Conservation (phyloP, 2,329 filamentous ascomycete species). For the Trichophyton simii region DNA sequence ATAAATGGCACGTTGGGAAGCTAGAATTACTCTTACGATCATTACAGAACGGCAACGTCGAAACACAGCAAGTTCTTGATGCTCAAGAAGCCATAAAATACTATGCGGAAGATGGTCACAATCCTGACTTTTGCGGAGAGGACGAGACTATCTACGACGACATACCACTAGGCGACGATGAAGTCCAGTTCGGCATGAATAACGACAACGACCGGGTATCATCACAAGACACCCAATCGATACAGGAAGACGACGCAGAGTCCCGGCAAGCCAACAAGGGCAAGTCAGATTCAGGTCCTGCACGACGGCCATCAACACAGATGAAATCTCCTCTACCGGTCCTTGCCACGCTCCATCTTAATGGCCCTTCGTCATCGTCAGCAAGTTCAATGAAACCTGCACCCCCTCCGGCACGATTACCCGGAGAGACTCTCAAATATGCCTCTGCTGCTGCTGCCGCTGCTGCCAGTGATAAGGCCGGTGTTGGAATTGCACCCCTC, state of each 20-base stretch:
- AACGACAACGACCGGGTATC: conserved; percentile 75
- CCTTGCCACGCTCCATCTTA: conserved; percentile 72
- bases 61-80: conserved; percentile 73
- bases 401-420: conserved; percentile 65
- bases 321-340: conserved; percentile 91
- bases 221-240: conserved; percentile 88
- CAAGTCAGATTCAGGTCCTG: conserved; percentile 46
- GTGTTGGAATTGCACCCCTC: conserved; percentile 80
- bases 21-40: conserved; percentile 81
- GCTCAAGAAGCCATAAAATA: conserved; percentile 88
- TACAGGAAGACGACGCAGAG: conserved; percentile 79
- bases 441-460: conserved; percentile 91
- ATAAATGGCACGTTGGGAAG: conserved; percentile 93
- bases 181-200: conserved; percentile 70
- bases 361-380: conserved; percentile 34
- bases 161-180: conserved; percentile 80
- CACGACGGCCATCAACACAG: conserved; percentile 70
- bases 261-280: conserved; percentile 40
- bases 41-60: conserved; percentile 83
- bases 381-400: conserved; percentile 79
- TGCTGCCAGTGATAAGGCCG: conserved; percentile 76
- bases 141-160: conserved; percentile 95
- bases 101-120: conserved; percentile 83
- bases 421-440: conserved; percentile 88
- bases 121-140: conserved; percentile 72